Evolutionary conservation across 2,329 filamentous ascomycete genomes (phyloP).

Genomic region (Aureobasidium sp.): DNA sequence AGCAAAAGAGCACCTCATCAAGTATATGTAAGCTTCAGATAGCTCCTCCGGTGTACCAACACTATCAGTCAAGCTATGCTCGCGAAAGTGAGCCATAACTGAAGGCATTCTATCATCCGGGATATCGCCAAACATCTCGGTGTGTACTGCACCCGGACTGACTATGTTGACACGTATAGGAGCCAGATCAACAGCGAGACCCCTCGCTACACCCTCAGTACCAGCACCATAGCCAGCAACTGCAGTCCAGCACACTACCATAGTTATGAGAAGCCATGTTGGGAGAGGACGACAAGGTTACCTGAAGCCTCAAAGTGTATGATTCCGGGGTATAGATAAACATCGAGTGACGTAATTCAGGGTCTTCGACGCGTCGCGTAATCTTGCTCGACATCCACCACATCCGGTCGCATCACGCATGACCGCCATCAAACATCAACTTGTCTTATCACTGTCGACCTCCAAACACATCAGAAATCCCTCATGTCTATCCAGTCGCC

Average conservation of each 20-base stretch:
- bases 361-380: slow-evolving; percentile 1
- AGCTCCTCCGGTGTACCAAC: slow-evolving; percentile 11
- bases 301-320: no score
- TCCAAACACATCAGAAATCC: background rate
- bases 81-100: background rate
- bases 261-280: background rate
- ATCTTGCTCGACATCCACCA: background rate
- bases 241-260: slow-evolving; percentile 43
- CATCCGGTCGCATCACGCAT: background rate
- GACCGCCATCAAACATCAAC: background rate
- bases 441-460: background rate
- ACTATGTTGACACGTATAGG: slow-evolving; percentile 36
- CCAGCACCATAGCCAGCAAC: slow-evolving; percentile 50
- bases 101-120: background rate
- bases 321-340: no score
- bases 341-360: no score
- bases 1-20: slow-evolving; percentile 14
- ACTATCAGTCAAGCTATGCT: background rate
- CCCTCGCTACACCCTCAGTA: slow-evolving; percentile 54
- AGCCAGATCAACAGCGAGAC: slow-evolving; percentile 65
- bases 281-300: background rate
- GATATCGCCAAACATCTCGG: background rate
- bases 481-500: background rate
- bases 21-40: slow-evolving; percentile 13
- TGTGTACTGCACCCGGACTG: background rate